A percentile compares a stretch with the other conserved stretches of the same genome.
phyloP scores from a whole-genome alignment of 2,329 filamentous ascomycete species.

The Sclerotinia nivalis region DNA sequence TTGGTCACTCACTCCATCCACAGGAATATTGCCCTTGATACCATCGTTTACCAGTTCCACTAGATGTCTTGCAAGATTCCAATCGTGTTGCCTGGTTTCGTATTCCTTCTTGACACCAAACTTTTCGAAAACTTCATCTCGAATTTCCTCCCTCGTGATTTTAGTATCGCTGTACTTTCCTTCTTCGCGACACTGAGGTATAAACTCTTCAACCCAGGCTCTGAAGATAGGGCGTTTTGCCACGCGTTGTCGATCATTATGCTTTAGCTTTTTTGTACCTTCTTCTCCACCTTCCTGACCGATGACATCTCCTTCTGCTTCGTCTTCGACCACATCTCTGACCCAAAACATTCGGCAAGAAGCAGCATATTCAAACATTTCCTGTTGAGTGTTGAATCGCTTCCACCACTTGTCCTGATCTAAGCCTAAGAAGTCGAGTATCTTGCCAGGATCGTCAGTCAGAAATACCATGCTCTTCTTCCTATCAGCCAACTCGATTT shows the following conservation, averaged over 20 bases:
- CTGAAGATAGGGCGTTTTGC: slow-evolving; percentile 57
- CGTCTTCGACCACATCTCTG: slow-evolving; percentile 39
- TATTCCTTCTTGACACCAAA: slow-evolving; percentile 54
- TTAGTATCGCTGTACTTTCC: slow-evolving; percentile 41
- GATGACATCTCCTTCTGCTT: slow-evolving; percentile 24
- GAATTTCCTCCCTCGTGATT: slow-evolving; percentile 48
- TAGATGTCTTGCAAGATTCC: slow-evolving; percentile 45
- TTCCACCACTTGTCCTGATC: slow-evolving; percentile 50
- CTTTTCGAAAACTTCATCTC: slow-evolving; percentile 52
- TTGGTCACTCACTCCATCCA: slow-evolving; percentile 3
- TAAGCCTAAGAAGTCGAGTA: slow-evolving; percentile 66
- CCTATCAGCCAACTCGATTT: slow-evolving; percentile 62
- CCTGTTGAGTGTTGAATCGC: slow-evolving; percentile 56
- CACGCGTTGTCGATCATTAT: slow-evolving; percentile 60
- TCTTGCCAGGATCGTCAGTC: slow-evolving; percentile 54
- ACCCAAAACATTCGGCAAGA: slow-evolving; percentile 60
- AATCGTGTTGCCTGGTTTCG: slow-evolving; percentile 45
- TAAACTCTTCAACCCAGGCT: slow-evolving; percentile 62
- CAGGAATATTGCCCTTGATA: slow-evolving; percentile 46
- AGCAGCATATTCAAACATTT: slow-evolving; percentile 63
- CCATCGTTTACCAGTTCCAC: slow-evolving; percentile 49
- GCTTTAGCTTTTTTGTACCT: slow-evolving; percentile 45
- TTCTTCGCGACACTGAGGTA: slow-evolving; percentile 52
- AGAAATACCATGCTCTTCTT: slow-evolving; percentile 59
- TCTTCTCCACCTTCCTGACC: slow-evolving; percentile 40